These are phyloP conservation scores for Beta lomatogona DNA, from an alignment of 179 eudicot species.

Conservation along the genomic window DNA sequence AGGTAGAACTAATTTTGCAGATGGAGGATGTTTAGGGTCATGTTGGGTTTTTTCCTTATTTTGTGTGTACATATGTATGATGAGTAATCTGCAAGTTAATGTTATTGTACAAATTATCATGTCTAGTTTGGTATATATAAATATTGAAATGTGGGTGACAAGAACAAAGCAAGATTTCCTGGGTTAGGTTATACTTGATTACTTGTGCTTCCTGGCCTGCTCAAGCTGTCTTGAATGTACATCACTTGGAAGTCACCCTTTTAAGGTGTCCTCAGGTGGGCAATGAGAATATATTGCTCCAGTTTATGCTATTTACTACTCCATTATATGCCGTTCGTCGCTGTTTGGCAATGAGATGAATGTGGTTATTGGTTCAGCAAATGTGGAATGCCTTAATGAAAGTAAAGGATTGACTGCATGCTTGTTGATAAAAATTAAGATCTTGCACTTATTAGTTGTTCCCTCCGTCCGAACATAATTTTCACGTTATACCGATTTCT, in stretches of 20 bases:
- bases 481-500: no score
- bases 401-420: not conserved
- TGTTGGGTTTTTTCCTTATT: not conserved
- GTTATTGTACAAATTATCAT: not conserved
- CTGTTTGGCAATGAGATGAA: conserved; percentile 1
- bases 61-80: not conserved
- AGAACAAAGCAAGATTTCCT: not conserved
- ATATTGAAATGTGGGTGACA: not conserved
- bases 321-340: conserved; percentile 1
- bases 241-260: not conserved
- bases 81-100: not conserved
- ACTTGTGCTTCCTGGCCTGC: not conserved
- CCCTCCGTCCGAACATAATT: not conserved
- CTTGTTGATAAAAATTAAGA: not conserved
- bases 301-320: not conserved
- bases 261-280: conserved; percentile 5
- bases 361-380: not conserved
- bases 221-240: not conserved
- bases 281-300: not conserved
- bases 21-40: not conserved
- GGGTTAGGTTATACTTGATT: not conserved
- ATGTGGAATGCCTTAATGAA: not conserved
- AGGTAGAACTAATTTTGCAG: not conserved
- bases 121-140: not conserved
- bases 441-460: not conserved